A percentile compares a stretch with the other conserved stretches of the same genome.
Evolutionary conservation across 345 rosid species (phyloP).

Genomic region (Camelina neglecta): DNA sequence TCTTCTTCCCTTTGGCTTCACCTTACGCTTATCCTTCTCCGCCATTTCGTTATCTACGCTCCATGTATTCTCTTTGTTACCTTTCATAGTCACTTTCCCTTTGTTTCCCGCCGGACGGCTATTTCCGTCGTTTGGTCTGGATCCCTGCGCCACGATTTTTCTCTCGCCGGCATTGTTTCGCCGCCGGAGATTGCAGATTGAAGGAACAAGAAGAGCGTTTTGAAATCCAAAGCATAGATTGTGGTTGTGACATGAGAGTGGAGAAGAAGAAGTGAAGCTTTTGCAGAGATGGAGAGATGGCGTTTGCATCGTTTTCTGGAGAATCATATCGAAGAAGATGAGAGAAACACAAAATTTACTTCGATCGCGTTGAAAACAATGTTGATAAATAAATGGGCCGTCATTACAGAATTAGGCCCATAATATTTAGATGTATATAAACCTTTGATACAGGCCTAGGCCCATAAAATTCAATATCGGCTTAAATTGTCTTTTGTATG

Average conservation of each 20-base stretch:
- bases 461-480: not conserved
- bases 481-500: not conserved
- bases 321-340: constrained; percentile 12
- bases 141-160: constrained; percentile 42
- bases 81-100: constrained; percentile 51
- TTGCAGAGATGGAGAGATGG: constrained; percentile 55
- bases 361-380: constrained; percentile 3
- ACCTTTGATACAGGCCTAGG: constrained; percentile 1
- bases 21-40: constrained; percentile 47
- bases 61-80: constrained; percentile 77
- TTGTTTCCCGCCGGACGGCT: constrained; percentile 37
- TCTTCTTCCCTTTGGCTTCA: constrained; percentile 46
- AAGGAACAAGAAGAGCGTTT: constrained; percentile 12
- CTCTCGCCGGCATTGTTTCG: not conserved
- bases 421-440: not conserved
- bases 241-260: constrained; percentile 8
- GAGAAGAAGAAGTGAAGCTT: constrained; percentile 32
- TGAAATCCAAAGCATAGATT: constrained; percentile 42
- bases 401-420: not conserved
- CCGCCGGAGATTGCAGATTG: constrained; percentile 24
- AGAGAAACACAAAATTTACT: not conserved
- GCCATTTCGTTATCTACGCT: constrained; percentile 78
- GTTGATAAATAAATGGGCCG: constrained; percentile 14
- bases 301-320: constrained; percentile 50
- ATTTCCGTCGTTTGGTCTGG: constrained; percentile 43